These are phyloP conservation scores for Actinidia arguta DNA, from an alignment of 179 eudicot species.

Conservation along the genomic window DNA sequence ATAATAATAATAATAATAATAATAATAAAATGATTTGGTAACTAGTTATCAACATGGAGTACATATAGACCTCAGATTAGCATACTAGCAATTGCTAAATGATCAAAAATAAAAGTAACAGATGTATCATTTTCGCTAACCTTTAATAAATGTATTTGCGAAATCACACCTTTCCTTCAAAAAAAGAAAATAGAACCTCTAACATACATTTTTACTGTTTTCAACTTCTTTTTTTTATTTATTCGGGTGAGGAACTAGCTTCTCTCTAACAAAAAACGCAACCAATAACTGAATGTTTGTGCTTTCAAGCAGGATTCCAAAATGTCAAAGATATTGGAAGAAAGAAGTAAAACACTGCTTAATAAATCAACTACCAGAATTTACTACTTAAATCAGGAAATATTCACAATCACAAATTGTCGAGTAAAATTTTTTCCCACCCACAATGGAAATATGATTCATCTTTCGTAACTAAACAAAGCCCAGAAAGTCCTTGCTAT, in stretches of 20 bases:
- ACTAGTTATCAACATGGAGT: background rate
- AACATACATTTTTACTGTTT: too few species aligned
- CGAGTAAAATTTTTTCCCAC: background rate
- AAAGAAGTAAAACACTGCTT: background rate
- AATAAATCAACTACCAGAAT: background rate
- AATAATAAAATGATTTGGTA: background rate
- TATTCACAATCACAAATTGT: background rate
- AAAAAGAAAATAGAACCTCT: too few species aligned
- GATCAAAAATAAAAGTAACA: too few species aligned
- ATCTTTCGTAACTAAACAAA: background rate
- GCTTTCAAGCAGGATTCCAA: background rate
- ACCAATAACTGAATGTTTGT: background rate
- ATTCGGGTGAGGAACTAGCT: background rate
- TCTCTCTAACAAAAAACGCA: background rate
- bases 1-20: background rate
- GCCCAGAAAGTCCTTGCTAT: background rate
- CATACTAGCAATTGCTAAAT: background rate
- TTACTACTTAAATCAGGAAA: background rate
- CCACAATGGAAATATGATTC: background rate
- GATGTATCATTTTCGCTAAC: too few species aligned
- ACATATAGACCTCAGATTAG: background rate
- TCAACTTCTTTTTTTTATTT: background rate
- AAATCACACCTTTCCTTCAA: too few species aligned
- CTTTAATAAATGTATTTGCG: too few species aligned
- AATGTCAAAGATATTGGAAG: background rate